Evolutionary conservation across 176 grass and related monocot species (phyloP).

Genomic region (Lolium perenne): DNA sequence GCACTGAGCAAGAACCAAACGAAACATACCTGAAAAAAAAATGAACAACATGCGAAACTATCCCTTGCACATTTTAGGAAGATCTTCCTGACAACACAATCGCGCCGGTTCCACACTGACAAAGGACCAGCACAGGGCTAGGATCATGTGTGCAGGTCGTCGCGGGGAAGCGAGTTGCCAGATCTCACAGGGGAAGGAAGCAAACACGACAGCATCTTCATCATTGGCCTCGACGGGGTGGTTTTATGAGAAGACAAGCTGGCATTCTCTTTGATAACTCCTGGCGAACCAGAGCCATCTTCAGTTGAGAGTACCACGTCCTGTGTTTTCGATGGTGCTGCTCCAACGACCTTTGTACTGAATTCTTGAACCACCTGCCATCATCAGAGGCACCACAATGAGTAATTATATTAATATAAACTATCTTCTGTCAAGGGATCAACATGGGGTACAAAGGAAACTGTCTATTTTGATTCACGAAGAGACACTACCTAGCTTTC

Average conservation of each 20-base stretch:
- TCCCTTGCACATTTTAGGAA: neutral
- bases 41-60: neutral
- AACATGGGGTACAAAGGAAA: neutral
- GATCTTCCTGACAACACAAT: neutral
- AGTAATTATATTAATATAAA: neutral
- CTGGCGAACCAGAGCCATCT: constrained; percentile 52
- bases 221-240: constrained; percentile 36
- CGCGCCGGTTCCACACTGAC: neutral
- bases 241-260: constrained; percentile 45
- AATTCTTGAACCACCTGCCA: constrained; percentile 79
- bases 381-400: constrained; percentile 19
- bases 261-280: constrained; percentile 29
- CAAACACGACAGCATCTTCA: constrained; percentile 58
- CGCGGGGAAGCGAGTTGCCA: constrained; percentile 27
- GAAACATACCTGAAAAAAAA: neutral
- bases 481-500: neutral
- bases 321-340: neutral
- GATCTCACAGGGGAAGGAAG: constrained; percentile 53
- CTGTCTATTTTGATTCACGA: neutral
- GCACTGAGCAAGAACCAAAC: neutral
- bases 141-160: neutral
- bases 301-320: constrained; percentile 51
- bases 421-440: neutral
- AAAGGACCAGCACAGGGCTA: neutral
- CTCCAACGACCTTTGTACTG: constrained; percentile 47